Percentiles rank a stretch among this genome's conserved stretches.
These are phyloP conservation scores for Colletotrichum somersetense DNA, from an alignment of 2,329 filamentous ascomycete genomes.

Conservation along the genomic window DNA sequence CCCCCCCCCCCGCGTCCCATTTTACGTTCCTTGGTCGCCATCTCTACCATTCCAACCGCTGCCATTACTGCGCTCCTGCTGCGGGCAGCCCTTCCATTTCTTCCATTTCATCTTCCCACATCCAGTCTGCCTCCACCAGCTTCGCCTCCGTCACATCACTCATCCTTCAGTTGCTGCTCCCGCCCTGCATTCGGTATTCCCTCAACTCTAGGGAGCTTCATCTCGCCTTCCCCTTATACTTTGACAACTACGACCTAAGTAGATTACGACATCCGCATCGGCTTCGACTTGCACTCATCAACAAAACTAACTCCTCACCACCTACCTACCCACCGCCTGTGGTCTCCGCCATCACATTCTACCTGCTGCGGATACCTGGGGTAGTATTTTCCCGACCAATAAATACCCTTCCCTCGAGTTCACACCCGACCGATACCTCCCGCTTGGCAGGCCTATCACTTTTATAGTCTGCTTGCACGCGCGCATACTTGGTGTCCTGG, in stretches of 20 bases:
- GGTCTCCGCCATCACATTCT: neutral
- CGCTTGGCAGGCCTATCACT: constrained; percentile 33
- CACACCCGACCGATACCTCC: constrained; percentile 22
- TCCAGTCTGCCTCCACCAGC: neutral
- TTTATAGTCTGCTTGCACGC: constrained; percentile 1
- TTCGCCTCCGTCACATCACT: constrained; percentile 35
- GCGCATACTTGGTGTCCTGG: neutral
- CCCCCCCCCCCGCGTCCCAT: constrained; percentile 26
- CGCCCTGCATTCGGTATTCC: constrained; percentile 9
- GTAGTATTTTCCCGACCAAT: constrained; percentile 31
- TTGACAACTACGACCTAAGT: neutral
- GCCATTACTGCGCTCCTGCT: constrained; percentile 1
- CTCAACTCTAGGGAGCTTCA: constrained; percentile 7
- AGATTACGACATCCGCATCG: too few species aligned
- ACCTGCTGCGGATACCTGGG: constrained; percentile 5
- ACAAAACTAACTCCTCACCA: neutral
- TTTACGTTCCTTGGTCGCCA: constrained; percentile 25
- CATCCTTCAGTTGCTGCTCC: constrained; percentile 11
- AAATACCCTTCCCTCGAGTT: constrained; percentile 15
- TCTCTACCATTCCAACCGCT: constrained; percentile 14
- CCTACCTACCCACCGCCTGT: neutral
- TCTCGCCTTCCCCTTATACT: neutral
- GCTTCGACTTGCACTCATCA: neutral
- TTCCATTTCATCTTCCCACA: constrained; percentile 18
- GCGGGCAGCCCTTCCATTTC: constrained; percentile 21